Percentiles rank a stretch among this genome's conserved stretches.
Evolutionary conservation across 2,329 filamentous ascomycete species (phyloP).

Genomic region (Aureobasidium sp.): DNA sequence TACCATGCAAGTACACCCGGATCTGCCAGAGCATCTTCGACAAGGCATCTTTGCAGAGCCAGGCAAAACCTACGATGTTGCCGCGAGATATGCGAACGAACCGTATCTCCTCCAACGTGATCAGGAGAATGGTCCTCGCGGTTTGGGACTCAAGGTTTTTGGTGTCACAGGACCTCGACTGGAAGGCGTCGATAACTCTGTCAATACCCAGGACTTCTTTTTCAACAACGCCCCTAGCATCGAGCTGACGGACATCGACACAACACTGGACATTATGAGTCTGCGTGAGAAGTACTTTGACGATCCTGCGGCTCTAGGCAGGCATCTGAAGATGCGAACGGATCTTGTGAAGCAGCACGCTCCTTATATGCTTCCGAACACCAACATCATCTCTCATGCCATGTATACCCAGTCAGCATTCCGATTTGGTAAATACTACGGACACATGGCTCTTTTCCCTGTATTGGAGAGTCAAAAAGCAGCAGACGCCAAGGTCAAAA

Average conservation of each 20-base stretch:
- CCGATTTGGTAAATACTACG: constrained; percentile 27
- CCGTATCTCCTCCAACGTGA: constrained; percentile 22
- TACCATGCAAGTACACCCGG: constrained; percentile 19
- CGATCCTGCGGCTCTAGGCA: constrained; percentile 19
- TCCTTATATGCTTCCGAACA: constrained; percentile 28
- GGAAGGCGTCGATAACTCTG: constrained; percentile 18
- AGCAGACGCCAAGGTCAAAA: constrained; percentile 21
- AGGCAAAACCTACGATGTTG: constrained; percentile 19
- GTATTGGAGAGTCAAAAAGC: constrained; percentile 21
- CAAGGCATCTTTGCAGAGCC: constrained; percentile 19
- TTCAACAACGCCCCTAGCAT: constrained; percentile 31
- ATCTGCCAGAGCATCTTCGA: constrained; percentile 21
- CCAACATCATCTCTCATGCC: constrained; percentile 31
- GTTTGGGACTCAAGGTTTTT: constrained; percentile 22
- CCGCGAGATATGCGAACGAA: constrained; percentile 22
- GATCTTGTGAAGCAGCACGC: constrained; percentile 27
- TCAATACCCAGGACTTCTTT: constrained; percentile 26
- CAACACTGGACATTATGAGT: constrained; percentile 28
- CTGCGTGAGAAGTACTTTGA: constrained; percentile 27
- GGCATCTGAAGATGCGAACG: constrained; percentile 25
- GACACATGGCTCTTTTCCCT: constrained; percentile 27
- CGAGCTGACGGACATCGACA: constrained; percentile 28
- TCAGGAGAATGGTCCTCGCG: constrained; percentile 20
- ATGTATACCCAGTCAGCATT: constrained; percentile 30
- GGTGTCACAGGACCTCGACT: constrained; percentile 15